Evolutionary conservation across 2,329 filamentous ascomycete species (phyloP).

Genomic region (Coniochaeta hoffmannii): DNA sequence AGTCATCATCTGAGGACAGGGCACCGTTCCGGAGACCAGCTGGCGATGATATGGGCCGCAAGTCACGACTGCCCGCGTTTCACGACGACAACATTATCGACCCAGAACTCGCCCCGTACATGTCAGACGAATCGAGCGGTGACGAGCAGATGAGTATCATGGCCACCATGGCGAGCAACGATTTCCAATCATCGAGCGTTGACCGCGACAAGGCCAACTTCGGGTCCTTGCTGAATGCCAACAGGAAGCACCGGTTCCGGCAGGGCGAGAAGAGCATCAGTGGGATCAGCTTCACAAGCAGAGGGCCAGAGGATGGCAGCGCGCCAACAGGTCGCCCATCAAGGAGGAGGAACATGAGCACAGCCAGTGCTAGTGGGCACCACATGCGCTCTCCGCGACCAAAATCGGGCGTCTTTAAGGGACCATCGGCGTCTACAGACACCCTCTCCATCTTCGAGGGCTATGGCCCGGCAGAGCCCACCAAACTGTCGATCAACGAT

Average conservation of each 20-base stretch:
- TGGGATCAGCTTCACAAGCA: conserved; percentile 60
- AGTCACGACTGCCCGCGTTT: conserved; percentile 74
- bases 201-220: conserved; percentile 72
- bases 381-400: conserved; percentile 68
- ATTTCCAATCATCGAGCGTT: conserved; percentile 54
- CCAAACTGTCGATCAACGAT: conserved; percentile 64
- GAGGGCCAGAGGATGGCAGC: conserved; percentile 59
- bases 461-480: conserved; percentile 27
- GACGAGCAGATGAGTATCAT: conserved; percentile 89
- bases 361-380: conserved; percentile 62
- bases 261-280: conserved; percentile 69
- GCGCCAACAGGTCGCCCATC: conserved; percentile 31
- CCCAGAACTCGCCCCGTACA: conserved; percentile 86
- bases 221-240: conserved; percentile 62
- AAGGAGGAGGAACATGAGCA: conserved; percentile 75
- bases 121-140: conserved; percentile 92
- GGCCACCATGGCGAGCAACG: conserved; percentile 61
- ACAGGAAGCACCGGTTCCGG: conserved; percentile 68
- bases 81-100: conserved; percentile 99
- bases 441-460: conserved; percentile 38
- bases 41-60: conserved; percentile 58
- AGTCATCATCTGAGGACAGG: conserved; percentile 64
- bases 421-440: conserved; percentile 45
- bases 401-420: conserved; percentile 49
- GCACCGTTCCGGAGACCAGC: conserved; percentile 77